Conservation (phyloP, 176 grass and related monocot genomes). For the Rhynchospora pubera region DNA sequence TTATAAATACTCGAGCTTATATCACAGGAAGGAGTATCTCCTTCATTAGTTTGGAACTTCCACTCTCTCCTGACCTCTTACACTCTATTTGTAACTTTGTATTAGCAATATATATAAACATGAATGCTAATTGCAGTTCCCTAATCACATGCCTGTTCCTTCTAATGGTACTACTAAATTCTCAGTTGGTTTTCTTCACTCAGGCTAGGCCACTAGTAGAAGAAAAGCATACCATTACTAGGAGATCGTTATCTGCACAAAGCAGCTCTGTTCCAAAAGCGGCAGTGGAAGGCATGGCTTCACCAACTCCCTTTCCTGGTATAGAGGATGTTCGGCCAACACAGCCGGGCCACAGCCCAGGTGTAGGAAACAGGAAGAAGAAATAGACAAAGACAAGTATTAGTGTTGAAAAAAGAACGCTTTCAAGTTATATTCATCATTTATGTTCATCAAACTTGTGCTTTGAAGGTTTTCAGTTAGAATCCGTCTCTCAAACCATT, state of each 20-base stretch:
- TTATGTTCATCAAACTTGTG: background rate
- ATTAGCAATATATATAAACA: background rate
- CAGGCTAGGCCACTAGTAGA: slow-evolving; percentile 14
- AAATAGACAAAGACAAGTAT: slow-evolving; percentile 6
- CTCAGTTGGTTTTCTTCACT: background rate
- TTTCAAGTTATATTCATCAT: background rate
- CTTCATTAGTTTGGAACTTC: background rate
- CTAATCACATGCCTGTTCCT: background rate
- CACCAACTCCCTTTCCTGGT: slow-evolving; percentile 2
- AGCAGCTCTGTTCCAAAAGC: background rate
- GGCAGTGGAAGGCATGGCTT: slow-evolving; percentile 13
- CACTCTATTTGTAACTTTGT: background rate
- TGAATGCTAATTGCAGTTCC: slow-evolving; percentile 6
- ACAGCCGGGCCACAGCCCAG: slow-evolving; percentile 6
- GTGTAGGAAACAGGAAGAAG: slow-evolving; percentile 18
- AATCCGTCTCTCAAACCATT: background rate
- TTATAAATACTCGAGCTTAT: background rate
- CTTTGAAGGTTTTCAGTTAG: background rate
- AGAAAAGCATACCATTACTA: background rate
- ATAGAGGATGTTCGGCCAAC: slow-evolving; percentile 8
- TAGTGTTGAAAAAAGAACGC: background rate
- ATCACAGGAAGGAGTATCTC: background rate
- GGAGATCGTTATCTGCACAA: background rate
- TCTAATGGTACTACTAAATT: slow-evolving; percentile 22
- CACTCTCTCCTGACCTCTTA: background rate